Conservation (phyloP, 73 alveolate genomes). For the Uronychia setigera region DNA sequence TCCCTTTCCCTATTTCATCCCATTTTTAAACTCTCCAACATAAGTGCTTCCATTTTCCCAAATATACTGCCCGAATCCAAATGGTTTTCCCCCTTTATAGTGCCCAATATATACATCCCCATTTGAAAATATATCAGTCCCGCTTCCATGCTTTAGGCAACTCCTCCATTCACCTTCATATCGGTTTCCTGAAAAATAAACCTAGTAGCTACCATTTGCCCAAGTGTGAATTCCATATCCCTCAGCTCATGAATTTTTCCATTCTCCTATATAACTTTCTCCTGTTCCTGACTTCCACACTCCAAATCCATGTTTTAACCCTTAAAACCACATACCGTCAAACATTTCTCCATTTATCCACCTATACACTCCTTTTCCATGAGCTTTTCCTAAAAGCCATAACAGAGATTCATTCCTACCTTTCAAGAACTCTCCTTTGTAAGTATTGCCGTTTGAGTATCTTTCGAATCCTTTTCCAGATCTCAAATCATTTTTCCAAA, state of each 20-base stretch:
- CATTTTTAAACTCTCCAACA: conserved; percentile 46
- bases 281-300: conserved; percentile 40
- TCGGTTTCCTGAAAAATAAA: conserved; percentile 7
- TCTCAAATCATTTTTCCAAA: not conserved
- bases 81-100: conserved; percentile 35
- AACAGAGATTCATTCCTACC: not conserved
- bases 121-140: conserved; percentile 30
- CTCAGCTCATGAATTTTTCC: conserved; percentile 36
- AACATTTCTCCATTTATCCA: conserved; percentile 24
- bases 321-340: conserved; percentile 65
- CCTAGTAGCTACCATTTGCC: conserved; percentile 17
- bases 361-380: conserved; percentile 7
- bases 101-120: conserved; percentile 60
- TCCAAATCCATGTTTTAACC: conserved; percentile 39
- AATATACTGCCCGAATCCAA: conserved; percentile 41
- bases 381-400: not conserved
- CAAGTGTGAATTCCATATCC: conserved; percentile 46
- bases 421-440: not conserved
- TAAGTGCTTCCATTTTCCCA: conserved; percentile 45
- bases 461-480: conserved; percentile 9
- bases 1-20: conserved; percentile 51
- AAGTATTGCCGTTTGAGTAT: conserved; percentile 1
- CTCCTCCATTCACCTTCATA: conserved; percentile 54
- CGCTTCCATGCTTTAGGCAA: conserved; percentile 37
- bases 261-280: conserved; percentile 31